Base-by-base conservation (phyloP, 495 filamentous ascomycete species). In the Trichocladium uniseriatum region DNA sequence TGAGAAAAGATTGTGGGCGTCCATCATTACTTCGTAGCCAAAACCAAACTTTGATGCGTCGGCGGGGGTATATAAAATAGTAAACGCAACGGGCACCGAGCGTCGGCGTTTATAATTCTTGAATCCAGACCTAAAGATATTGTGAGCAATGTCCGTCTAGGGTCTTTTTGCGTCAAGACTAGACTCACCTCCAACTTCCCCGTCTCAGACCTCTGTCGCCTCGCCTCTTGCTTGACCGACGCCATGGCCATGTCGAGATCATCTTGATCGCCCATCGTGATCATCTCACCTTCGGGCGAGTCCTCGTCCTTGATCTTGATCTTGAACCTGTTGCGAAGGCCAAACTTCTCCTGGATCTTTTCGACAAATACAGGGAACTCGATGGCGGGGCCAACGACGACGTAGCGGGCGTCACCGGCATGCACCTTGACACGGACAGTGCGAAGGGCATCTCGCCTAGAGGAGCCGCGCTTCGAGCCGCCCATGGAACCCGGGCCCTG, bases 191-290 rank as follows among this genome's bases (percentile, higher is more conserved):
- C 92, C 77, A 97, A 81, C 79, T 95, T 97, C 27, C 89, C 90
- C 73, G 89, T 85, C 51, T 94, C 90, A 38, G 74, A 69, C 48
- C 81, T 77, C 57, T 91, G 86, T 63, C 79, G 80, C 69, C 73
- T 75, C 24, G 87, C 94, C 48, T 69, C 68, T 48, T 78, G 76
- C 62, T 79, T 84, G 27, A 83, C 81, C 5, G 68, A 71, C 59
- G 69, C 71, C 46, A 97, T 75, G 35, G 85, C 79, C 77, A 95
- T 82, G 44, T 96, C 89, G 55, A 96, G 66, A 74, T 98, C 92
- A 60, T 98, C 92, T 67, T 94, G 86, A 68, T 98, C 92, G 27
- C 84, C 88, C 81, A 98, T 82, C 11, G 89, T 95, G 64, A 98
- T 91, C 83, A 95, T 87, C 60, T 95, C 92, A 6, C 84, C 84